A percentile compares a stretch with the other conserved stretches of the same genome.
These are phyloP conservation scores for Epicoccum nigrum DNA, from an alignment of 2,329 filamentous ascomycete genomes.

Conservation along the genomic window DNA sequence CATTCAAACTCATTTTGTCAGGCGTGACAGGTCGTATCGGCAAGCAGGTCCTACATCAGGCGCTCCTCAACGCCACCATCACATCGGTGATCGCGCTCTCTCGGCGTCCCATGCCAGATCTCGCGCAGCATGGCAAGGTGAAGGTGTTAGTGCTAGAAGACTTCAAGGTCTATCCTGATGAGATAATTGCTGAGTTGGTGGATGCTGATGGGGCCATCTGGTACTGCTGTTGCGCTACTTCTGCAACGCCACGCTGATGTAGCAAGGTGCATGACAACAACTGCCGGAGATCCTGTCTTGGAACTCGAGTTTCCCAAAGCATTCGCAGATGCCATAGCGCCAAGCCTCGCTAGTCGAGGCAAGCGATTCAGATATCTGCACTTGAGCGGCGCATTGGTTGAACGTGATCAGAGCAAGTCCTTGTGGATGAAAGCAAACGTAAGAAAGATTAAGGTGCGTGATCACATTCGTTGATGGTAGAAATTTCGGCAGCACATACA, in stretches of 20 bases:
- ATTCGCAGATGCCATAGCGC: slow-evolving; percentile 21
- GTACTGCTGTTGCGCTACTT: slow-evolving; percentile 4
- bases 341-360: slow-evolving; percentile 6
- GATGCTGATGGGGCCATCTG: slow-evolving; percentile 24
- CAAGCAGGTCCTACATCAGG: slow-evolving; percentile 17
- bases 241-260: slow-evolving; percentile 10
- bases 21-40: slow-evolving; percentile 24
- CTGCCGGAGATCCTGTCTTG: slow-evolving; percentile 18
- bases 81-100: slow-evolving; percentile 21
- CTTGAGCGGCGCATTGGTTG: slow-evolving; percentile 16
- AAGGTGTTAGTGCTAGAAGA: slow-evolving; percentile 23
- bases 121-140: slow-evolving; percentile 17
- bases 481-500: background rate
- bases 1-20: slow-evolving; percentile 17
- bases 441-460: slow-evolving; percentile 20
- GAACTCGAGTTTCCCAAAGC: slow-evolving; percentile 21
- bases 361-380: slow-evolving; percentile 26
- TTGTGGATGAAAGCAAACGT: slow-evolving; percentile 19
- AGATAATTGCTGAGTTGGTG: slow-evolving; percentile 20
- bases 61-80: slow-evolving; percentile 17
- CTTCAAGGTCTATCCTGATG: slow-evolving; percentile 21
- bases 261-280: slow-evolving; percentile 26
- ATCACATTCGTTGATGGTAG: background rate
- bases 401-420: slow-evolving; percentile 19
- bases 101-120: slow-evolving; percentile 19